phyloP scores from a whole-genome alignment of 768 basidiomycete species.

The Cystobasidium ongulense region DNA sequence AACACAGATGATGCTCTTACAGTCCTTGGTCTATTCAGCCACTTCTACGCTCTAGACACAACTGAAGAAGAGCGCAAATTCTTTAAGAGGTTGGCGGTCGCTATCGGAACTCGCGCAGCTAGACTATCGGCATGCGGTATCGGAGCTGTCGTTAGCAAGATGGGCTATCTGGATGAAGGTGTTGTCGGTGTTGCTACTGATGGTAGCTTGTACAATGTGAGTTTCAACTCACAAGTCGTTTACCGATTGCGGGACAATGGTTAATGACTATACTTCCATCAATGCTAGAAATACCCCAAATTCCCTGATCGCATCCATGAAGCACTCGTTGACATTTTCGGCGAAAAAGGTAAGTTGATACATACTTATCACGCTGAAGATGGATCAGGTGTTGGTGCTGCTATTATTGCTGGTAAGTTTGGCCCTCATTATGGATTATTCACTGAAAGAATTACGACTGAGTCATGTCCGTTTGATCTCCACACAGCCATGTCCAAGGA shows the following conservation, averaged over 20 bases:
- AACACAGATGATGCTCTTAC: conserved; percentile 93
- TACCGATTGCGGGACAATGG: conserved; percentile 1
- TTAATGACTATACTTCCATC: background rate
- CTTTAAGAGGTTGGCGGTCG: conserved; percentile 83
- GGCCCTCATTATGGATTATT: conserved; percentile 11
- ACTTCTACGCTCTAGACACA: conserved; percentile 94
- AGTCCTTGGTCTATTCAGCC: conserved; percentile 91
- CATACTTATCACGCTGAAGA: conserved; percentile 77
- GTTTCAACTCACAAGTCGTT: conserved; percentile 41
- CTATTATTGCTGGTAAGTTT: conserved; percentile 69
- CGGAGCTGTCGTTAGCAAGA: conserved; percentile 89
- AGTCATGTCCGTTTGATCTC: conserved; percentile 8
- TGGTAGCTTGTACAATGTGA: conserved; percentile 86
- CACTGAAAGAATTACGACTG: conserved; percentile 13
- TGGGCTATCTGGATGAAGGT: conserved; percentile 81
- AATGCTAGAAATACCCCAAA: conserved; percentile 81
- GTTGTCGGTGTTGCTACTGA: conserved; percentile 76
- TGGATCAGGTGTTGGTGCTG: conserved; percentile 88
- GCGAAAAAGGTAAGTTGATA: conserved; percentile 82
- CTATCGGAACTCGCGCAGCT: conserved; percentile 65
- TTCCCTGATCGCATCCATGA: conserved; percentile 89
- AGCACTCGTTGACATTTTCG: conserved; percentile 87
- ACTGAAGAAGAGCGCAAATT: conserved; percentile 94
- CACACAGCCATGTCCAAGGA: conserved; percentile 75
- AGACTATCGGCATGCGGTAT: conserved; percentile 90